phyloP scores from a whole-genome alignment of 768 basidiomycete genomes.

The Leccinum sublutescens region DNA sequence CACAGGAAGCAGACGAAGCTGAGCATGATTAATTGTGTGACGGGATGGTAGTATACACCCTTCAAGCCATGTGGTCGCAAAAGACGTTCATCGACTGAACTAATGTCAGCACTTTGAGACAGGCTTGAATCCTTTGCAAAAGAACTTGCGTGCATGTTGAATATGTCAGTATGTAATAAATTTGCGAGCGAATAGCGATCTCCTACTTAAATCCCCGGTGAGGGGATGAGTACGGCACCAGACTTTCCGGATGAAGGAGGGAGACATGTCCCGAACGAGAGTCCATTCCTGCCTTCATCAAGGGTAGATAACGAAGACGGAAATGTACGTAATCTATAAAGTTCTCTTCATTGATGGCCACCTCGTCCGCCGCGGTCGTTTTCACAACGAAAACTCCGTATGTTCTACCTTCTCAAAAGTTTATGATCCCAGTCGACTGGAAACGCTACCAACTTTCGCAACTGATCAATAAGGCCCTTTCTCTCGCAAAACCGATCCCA shows the following conservation, averaged over 20 bases:
- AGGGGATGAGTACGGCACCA: neutral
- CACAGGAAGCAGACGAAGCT: constrained; percentile 63
- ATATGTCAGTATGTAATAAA: neutral
- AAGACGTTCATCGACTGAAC: constrained; percentile 27
- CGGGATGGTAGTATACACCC: constrained; percentile 56
- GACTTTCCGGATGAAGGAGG: neutral
- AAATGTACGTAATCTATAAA: no score
- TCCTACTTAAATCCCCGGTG: constrained; percentile 6
- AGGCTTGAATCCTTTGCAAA: constrained; percentile 3
- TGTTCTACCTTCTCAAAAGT: constrained; percentile 61
- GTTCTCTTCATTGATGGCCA: neutral
- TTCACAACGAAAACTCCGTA: constrained; percentile 23
- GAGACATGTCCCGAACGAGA: neutral
- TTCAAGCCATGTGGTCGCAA: constrained; percentile 49
- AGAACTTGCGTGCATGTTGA: neutral
- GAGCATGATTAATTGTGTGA: constrained; percentile 59
- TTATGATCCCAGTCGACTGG: constrained; percentile 90
- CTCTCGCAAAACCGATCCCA: constrained; percentile 69
- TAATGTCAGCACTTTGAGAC: neutral
- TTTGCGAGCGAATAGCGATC: neutral
- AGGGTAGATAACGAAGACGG: no score
- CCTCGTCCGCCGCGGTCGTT: constrained; percentile 13
- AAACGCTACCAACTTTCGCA: constrained; percentile 95
- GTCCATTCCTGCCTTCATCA: no score
- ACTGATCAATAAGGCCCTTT: constrained; percentile 91